These are phyloP conservation scores for Cucurbita pepo DNA, from an alignment of 306 rosid species.

Conservation along the genomic window DNA sequence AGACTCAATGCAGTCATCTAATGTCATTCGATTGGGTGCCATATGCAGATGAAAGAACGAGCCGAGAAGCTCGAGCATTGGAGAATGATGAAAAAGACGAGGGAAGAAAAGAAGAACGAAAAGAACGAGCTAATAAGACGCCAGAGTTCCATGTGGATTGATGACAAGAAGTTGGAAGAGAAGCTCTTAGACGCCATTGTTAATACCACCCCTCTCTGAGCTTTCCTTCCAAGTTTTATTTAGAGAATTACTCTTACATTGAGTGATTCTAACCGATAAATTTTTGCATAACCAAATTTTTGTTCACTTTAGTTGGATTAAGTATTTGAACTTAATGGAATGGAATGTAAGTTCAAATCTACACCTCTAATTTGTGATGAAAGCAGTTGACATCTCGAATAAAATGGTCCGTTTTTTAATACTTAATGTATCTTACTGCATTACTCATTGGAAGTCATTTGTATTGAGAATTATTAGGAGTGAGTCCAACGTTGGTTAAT, in stretches of 20 bases:
- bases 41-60: conserved; percentile 61
- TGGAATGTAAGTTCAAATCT: too few relatives aligned
- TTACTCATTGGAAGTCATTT: too few relatives aligned
- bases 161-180: conserved; percentile 34
- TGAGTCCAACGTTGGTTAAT: too few relatives aligned
- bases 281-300: not conserved
- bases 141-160: conserved; percentile 59
- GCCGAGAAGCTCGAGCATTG: conserved; percentile 61
- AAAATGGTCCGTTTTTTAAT: too few relatives aligned
- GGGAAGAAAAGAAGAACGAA: conserved; percentile 39
- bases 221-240: not conserved
- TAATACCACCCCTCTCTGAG: conserved; percentile 20
- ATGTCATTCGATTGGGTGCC: not conserved
- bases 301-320: not conserved
- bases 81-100: conserved; percentile 39
- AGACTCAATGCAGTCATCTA: not conserved
- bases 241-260: not conserved
- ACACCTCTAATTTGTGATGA: too few relatives aligned
- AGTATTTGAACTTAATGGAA: too few relatives aligned
- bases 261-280: too few relatives aligned
- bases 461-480: too few relatives aligned
- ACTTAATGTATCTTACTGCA: too few relatives aligned
- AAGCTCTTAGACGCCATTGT: conserved; percentile 16
- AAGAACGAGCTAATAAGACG: conserved; percentile 36
- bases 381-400: too few relatives aligned